Percentiles rank a stretch among this genome's conserved stretches.
Conservation (phyloP, 2,329 filamentous ascomycete species). For the Cladosporium colombiae region DNA sequence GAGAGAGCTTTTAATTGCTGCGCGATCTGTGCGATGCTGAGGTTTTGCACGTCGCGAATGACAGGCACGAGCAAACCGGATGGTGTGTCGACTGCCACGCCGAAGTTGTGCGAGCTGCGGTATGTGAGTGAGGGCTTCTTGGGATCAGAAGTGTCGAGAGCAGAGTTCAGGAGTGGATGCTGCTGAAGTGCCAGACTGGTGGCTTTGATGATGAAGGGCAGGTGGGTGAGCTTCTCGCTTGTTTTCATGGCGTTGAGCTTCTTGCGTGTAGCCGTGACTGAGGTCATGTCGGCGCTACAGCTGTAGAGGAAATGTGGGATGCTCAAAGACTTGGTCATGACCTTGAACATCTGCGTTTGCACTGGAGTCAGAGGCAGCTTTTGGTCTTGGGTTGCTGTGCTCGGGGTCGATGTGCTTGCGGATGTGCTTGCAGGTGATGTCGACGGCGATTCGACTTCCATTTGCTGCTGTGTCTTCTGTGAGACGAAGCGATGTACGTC, state of each 20-base stretch:
- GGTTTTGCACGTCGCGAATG: conserved; percentile 75
- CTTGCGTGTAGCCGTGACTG: conserved; percentile 69
- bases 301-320: conserved; percentile 97
- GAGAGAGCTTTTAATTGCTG: conserved; percentile 74
- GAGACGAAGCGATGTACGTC: conserved; percentile 64
- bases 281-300: conserved; percentile 81
- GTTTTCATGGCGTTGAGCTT: conserved; percentile 66
- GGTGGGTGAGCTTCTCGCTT: conserved; percentile 73
- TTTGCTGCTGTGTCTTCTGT: conserved; percentile 36
- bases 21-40: conserved; percentile 77
- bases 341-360: conserved; percentile 94
- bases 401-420: conserved; percentile 29
- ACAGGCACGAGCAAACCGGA: conserved; percentile 87
- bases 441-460: conserved; percentile 34
- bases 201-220: conserved; percentile 95
- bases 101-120: conserved; percentile 88
- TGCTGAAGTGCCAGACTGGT: conserved; percentile 80
- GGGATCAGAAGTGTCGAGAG: conserved; percentile 66
- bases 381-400: conserved; percentile 57
- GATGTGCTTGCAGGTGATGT: conserved; percentile 23
- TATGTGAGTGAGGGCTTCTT: conserved; percentile 74
- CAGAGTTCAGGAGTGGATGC: conserved; percentile 84
- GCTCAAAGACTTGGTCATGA: conserved; percentile 86
- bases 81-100: conserved; percentile 92
- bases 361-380: conserved; percentile 70